Conservation (phyloP, 192 early-diverging fungal species). For the Helicostylum pulchrum region DNA sequence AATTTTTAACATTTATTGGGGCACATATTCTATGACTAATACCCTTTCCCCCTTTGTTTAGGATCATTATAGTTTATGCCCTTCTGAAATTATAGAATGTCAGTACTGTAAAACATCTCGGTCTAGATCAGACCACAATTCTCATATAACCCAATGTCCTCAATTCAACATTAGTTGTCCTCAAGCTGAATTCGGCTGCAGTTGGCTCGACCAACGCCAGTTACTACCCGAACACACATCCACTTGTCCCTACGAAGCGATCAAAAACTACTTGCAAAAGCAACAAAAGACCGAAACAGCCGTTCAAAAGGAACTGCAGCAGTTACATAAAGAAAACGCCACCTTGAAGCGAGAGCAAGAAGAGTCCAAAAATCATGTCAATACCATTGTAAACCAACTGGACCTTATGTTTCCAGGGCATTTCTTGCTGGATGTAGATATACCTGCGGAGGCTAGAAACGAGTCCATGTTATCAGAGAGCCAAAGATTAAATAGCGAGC, state of each 20-base stretch:
- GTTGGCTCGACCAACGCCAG: conserved; percentile 53
- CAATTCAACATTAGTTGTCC: conserved; percentile 39
- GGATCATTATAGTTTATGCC: conserved; percentile 55
- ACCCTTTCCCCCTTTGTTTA: conserved; percentile 9
- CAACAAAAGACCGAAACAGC: conserved; percentile 43
- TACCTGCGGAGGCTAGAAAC: conserved; percentile 28
- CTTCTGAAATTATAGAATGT: conserved; percentile 50
- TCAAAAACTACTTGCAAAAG: conserved; percentile 49
- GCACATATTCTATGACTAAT: too few species aligned
- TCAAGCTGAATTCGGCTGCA: conserved; percentile 53
- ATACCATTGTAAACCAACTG: conserved; percentile 16
- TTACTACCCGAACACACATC: conserved; percentile 40
- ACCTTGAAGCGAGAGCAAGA: neutral
- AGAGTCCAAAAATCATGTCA: conserved; percentile 7
- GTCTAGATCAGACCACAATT: conserved; percentile 36
- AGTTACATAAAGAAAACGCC: conserved; percentile 35
- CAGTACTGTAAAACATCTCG: conserved; percentile 49
- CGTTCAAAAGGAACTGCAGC: conserved; percentile 45
- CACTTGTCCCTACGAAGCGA: conserved; percentile 58
- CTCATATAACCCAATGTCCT: conserved; percentile 48
- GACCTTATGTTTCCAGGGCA: conserved; percentile 30
- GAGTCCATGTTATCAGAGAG: conserved; percentile 50
- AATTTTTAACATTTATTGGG: too few species aligned
- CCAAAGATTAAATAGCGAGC: conserved; percentile 48
- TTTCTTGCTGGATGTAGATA: conserved; percentile 17